Evolutionary conservation across 495 filamentous ascomycete genomes (phyloP), one percentile per base, ranked within the genome.

Genomic region (Entonaema liquescens): DNA sequence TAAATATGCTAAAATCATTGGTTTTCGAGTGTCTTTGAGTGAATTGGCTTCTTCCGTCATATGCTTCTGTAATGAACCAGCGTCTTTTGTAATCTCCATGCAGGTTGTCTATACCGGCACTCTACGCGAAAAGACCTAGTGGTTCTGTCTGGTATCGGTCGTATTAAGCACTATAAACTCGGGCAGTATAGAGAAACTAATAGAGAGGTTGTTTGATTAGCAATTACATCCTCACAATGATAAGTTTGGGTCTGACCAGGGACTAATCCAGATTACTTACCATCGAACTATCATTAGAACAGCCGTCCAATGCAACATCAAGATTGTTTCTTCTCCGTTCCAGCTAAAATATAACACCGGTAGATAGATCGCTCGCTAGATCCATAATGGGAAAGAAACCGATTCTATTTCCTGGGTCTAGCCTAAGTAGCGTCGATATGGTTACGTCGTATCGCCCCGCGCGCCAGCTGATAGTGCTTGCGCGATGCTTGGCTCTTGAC

Each of bases 281-380:
- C 21, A 21, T 19, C 28, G 36, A 59, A 44, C 26, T 53, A 50
- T 49, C 36, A 19, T 31, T 44, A 44, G 36, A n/a, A 23, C 21
- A 63, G 21, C 33, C 38, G 35, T 47, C 19, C 38, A 54, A 60
- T 61, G 36, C 57, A 54, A 61, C 56, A 47, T 67, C 25, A 35
- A 17, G 36, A 23, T 40, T 38, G 54, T 44, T 12, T 59, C 19
- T 12, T n/a, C 23, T 26, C 36, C 25, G 44, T 35, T 59, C 33
- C 33, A 42, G 28, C 21, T 35, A 59, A 59, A 33, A 40, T 23
- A 44, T 13, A 25, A 28, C 21, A 38, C 23, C 15, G 36, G 56
- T 23, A 42, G 21, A 58, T 26, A 44, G 21, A 44, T 17, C 56
- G 35, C 28, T 59, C 26, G 0, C 5, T 28, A 17, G 26, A 35